phyloP scores from a whole-genome alignment of 2,329 filamentous ascomycete species.

The Volutella citrinella region DNA sequence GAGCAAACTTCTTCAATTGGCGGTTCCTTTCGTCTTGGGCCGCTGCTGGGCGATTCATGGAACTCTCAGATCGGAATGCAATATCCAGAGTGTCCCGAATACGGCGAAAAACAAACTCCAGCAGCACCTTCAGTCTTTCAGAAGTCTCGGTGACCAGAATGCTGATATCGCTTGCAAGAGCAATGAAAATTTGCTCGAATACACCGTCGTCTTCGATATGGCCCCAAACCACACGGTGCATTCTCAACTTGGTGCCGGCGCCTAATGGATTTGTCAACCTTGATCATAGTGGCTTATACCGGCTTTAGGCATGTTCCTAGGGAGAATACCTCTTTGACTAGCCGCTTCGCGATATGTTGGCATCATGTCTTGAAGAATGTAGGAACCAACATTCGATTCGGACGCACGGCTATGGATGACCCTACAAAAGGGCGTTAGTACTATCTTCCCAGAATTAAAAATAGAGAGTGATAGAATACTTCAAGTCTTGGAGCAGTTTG shows the following conservation, averaged over 20 bases:
- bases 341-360: slow-evolving; percentile 8
- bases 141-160: too few relatives aligned
- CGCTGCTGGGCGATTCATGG: too few relatives aligned
- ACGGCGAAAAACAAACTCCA: too few relatives aligned
- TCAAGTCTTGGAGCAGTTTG: slow-evolving; percentile 7
- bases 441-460: background rate
- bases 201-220: slow-evolving; percentile 4
- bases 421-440: background rate
- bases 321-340: background rate
- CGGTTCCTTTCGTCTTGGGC: too few relatives aligned
- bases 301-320: background rate
- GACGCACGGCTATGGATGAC: slow-evolving; percentile 10
- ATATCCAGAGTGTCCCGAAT: too few relatives aligned
- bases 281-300: too few relatives aligned
- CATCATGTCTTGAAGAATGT: slow-evolving; percentile 13
- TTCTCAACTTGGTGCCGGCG: background rate
- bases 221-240: slow-evolving; percentile 3
- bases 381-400: slow-evolving; percentile 13
- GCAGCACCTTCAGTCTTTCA: too few relatives aligned
- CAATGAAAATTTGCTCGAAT: slow-evolving; percentile 2
- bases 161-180: too few relatives aligned
- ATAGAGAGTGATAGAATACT: too few relatives aligned
- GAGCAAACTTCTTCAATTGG: too few relatives aligned
- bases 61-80: too few relatives aligned
- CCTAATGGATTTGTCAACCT: background rate